These are phyloP conservation scores for Xylariales sp. DNA, from an alignment of 2,329 filamentous ascomycete species.

Conservation along the genomic window DNA sequence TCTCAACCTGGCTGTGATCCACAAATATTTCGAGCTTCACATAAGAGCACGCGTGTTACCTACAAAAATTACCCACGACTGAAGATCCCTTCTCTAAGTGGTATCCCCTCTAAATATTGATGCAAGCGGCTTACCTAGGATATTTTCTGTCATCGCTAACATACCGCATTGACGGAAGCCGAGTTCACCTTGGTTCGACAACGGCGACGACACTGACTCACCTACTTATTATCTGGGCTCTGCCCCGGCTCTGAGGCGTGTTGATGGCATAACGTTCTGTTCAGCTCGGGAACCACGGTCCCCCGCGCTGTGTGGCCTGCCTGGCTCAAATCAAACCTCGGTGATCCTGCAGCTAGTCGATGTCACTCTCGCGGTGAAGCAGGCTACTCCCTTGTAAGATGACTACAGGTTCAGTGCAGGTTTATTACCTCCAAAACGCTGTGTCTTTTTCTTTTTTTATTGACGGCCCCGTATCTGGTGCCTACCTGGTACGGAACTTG, in stretches of 20 bases:
- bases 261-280: conserved; percentile 2
- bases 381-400: background rate
- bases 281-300: conserved; percentile 15
- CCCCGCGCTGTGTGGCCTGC: conserved; percentile 17
- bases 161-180: background rate
- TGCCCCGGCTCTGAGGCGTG: background rate
- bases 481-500: background rate
- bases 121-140: background rate
- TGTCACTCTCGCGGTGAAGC: conserved; percentile 26
- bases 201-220: background rate
- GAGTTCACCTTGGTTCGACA: background rate
- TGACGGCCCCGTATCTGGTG: background rate
- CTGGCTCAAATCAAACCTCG: conserved; percentile 17
- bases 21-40: conserved; percentile 5
- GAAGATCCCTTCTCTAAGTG: conserved; percentile 16
- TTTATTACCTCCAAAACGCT: conserved; percentile 5
- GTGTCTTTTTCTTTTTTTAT: conserved; percentile 24
- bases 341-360: conserved; percentile 24
- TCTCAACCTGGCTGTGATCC: conserved; percentile 11
- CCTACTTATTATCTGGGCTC: conserved; percentile 4
- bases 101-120: background rate
- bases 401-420: background rate
- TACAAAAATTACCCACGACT: background rate
- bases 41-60: background rate
- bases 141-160: conserved; percentile 4